phyloP scores from a whole-genome alignment of 495 filamentous ascomycete species.

The Penicillium nucicola region DNA sequence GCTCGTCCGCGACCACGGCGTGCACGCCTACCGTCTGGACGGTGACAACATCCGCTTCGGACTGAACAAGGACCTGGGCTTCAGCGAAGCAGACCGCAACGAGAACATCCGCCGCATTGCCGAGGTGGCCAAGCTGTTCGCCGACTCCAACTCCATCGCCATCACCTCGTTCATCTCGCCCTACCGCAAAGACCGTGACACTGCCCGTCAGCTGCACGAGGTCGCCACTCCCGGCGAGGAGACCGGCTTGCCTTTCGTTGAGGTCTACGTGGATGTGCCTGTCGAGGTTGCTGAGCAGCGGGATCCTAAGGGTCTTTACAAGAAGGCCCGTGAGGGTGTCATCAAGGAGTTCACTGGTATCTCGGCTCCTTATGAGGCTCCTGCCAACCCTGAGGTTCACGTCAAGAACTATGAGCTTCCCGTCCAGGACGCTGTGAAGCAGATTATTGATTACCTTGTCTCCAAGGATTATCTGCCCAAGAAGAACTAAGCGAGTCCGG shows the following conservation, averaged over 20 bases:
- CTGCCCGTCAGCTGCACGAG: slow-evolving; percentile 76
- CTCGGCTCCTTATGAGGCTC: slow-evolving; percentile 86
- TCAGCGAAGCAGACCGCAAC: slow-evolving; percentile 86
- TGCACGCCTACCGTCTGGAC: slow-evolving; percentile 89
- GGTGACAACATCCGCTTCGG: slow-evolving; percentile 99
- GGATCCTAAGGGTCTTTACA: slow-evolving; percentile 96
- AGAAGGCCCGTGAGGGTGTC: slow-evolving; percentile 87
- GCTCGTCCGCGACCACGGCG: slow-evolving; percentile 68
- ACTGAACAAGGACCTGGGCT: slow-evolving; percentile 94
- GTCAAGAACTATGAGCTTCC: slow-evolving; percentile 72
- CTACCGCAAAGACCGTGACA: slow-evolving; percentile 78
- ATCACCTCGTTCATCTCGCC: slow-evolving; percentile 97
- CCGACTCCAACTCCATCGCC: slow-evolving; percentile 80
- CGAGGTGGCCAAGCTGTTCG: slow-evolving; percentile 95
- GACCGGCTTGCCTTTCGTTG: slow-evolving; percentile 78
- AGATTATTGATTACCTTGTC: slow-evolving; percentile 80
- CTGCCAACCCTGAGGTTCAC: slow-evolving; percentile 79
- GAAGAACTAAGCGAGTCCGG: slow-evolving; percentile 28
- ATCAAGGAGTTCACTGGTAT: slow-evolving; percentile 98
- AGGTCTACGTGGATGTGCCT: slow-evolving; percentile 86
- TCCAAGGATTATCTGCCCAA: slow-evolving; percentile 58
- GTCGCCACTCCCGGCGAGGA: slow-evolving; percentile 42
- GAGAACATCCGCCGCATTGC: slow-evolving; percentile 97
- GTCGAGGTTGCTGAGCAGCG: slow-evolving; percentile 88
- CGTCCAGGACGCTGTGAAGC: slow-evolving; percentile 78